Evolutionary conservation across 805 yeast genomes (phyloP).

Genomic region (Yamadazyma phyllophila): DNA sequence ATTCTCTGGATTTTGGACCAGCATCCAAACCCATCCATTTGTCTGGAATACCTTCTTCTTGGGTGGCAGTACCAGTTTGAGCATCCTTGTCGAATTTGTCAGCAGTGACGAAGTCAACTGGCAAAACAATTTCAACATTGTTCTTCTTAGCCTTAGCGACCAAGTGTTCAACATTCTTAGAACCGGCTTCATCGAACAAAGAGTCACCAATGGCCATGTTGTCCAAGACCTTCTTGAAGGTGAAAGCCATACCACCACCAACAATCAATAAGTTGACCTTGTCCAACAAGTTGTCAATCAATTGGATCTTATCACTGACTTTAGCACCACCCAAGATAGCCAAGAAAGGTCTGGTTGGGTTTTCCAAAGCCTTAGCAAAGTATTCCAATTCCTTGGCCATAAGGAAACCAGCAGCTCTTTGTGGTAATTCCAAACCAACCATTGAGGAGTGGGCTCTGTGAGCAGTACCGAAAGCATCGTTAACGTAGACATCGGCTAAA

Average conservation of each 20-base stretch:
- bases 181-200: constrained; percentile 89
- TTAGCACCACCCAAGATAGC: constrained; percentile 99
- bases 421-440: constrained; percentile 95
- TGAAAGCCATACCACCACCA: constrained; percentile 99
- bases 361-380: constrained; percentile 97
- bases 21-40: constrained; percentile 94
- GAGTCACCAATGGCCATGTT: constrained; percentile 88
- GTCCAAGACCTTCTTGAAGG: constrained; percentile 92
- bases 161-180: constrained; percentile 89
- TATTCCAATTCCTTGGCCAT: constrained; percentile 95
- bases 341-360: constrained; percentile 96
- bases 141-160: constrained; percentile 95
- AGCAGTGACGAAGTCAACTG: constrained; percentile 94
- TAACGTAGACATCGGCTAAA: constrained; percentile 94
- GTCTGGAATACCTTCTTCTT: constrained; percentile 90
- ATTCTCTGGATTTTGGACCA: constrained; percentile 84
- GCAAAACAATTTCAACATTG: constrained; percentile 89
- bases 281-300: constrained; percentile 94
- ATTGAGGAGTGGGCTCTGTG: constrained; percentile 99
- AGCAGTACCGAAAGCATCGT: constrained; percentile 99
- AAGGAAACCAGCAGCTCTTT: constrained; percentile 98
- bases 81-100: constrained; percentile 94
- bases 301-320: constrained; percentile 97
- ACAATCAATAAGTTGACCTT: constrained; percentile 92
- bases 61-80: constrained; percentile 76